Base-by-base conservation (phyloP, 495 filamentous ascomycete genomes). In the Penicillium soppii region DNA sequence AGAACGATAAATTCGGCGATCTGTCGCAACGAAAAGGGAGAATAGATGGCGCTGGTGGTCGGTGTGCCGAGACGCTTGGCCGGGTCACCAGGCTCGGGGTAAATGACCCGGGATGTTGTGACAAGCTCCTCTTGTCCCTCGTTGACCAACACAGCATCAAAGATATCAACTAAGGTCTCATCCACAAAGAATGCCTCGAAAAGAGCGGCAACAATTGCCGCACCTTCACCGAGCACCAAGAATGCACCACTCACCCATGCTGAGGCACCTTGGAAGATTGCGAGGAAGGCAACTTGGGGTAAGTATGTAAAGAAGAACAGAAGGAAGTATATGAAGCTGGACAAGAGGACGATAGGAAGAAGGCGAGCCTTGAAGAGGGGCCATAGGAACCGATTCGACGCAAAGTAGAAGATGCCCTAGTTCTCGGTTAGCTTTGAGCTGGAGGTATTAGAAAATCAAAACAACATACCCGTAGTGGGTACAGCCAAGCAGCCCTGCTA, bases 1-100 rank as follows among this genome's bases (percentile, higher is more conserved):
- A 86, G 76, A 33, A 89, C 63, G n/a, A 90, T 65, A 49, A 92
- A 85, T 66, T 92, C 88, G 46, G 85, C 54, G 46, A 91, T 91
- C 59, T 92, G 87, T n/a, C 82, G 78, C 12, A 88, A 56, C 47
- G 86, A 90, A 53, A 88, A 87, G 1, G 84, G 84, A 4, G 81
- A 74, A 59, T 86, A 88, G 22, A 82, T 70, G 2, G 82, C 80
- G 36, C 74, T 76, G 29, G 66, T 72, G 4, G 73, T 80, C 6
- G 82, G 81, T 45, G 79, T 82, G 22, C 83, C 84, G 4, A 88
- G 78, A 21, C 77, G 70, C 48, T 74, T 70, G 9, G 80, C 72
- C 6, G 82, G 78, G 49, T 81, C 68, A 15, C 74, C 69, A 12
- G 66, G 74, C 30, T 82, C 73, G 3, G 76, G 74, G 42, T 80